Base-by-base conservation (phyloP, 306 rosid species). In the Cyamopsis tetragonoloba region DNA sequence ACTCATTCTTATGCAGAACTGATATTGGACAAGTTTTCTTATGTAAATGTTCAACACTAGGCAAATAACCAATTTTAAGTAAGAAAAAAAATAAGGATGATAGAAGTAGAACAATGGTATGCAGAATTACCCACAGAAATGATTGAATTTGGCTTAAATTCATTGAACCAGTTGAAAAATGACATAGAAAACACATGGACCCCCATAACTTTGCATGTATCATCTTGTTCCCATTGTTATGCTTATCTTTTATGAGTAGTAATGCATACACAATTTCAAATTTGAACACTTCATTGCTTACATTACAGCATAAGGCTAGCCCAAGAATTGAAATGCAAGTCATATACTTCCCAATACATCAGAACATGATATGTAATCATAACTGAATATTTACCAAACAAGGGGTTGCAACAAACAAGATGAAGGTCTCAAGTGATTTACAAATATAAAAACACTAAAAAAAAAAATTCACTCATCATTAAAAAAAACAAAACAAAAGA, bases 141-240 rank as follows among this genome's bases (percentile, higher is more conserved):
- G 9, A 63, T 62, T 62, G 5, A 60, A 5, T 32, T 57, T 60
- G 56, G 8, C 61, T 30, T 7, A 62, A 62, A 48, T n/a, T 46
- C 2, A 41, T 44, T 24, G 35, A 46, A 39, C 23, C 59, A 14
- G 41, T 37, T 53, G 28, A 24, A 50, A 42, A 34, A 9, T 15
- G 22, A 14, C 12, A 14, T 3, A 68, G 4, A 55, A 39, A 53
- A 75, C 28, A 67, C 2, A 41, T 51, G 9, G 5, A 51, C 5
- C n/a, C 35, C n/a, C 7, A 47, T 5, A 50, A 47, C 18, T 28
- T 18, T 15, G 20, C 12, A 68, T 42, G 39, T 53, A 24, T 6
- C 15, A 9, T 23, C 10, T 51, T 48, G 3, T 14, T 20, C 27
- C 26, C 53, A 28, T 42, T 42, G 12, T 38, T 0, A 17, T 7